phyloP scores from a whole-genome alignment of 2,329 filamentous ascomycete species.

The Cladosporium velox region DNA sequence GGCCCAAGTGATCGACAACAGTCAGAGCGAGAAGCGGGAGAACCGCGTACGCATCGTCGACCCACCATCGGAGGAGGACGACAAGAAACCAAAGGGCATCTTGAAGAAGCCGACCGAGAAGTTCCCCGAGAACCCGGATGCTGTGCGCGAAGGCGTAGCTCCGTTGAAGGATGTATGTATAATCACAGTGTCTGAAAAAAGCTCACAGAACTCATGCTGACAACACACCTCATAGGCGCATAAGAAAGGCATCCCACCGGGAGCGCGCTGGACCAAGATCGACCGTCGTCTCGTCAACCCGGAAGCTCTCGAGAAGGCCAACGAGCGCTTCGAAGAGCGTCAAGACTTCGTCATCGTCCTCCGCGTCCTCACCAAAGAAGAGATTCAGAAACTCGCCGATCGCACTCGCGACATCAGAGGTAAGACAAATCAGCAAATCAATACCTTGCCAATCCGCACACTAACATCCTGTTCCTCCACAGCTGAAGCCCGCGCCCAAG shows the following conservation, averaged over 20 bases:
- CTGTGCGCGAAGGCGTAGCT: constrained; percentile 84
- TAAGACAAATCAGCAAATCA: constrained; percentile 22
- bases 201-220: constrained; percentile 18
- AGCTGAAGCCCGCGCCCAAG: constrained; percentile 26
- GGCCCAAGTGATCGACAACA: constrained; percentile 39
- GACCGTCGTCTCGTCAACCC: constrained; percentile 86
- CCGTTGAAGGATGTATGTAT: constrained; percentile 74
- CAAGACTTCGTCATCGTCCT: constrained; percentile 92
- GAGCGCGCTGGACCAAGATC: constrained; percentile 92
- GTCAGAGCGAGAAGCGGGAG: constrained; percentile 36
- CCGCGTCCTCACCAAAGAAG: constrained; percentile 80
- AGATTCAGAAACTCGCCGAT: constrained; percentile 83
- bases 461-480: constrained; percentile 4
- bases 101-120: constrained; percentile 77
- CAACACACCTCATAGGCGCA: constrained; percentile 31
- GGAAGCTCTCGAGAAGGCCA: constrained; percentile 79
- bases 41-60: constrained; percentile 63
- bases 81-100: constrained; percentile 77
- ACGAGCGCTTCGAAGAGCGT: constrained; percentile 89
- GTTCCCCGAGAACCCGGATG: constrained; percentile 84
- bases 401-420: constrained; percentile 78
- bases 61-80: constrained; percentile 63
- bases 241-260: constrained; percentile 52
- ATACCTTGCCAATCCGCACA: constrained; percentile 1
- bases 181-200: neutral